A percentile compares a stretch with the other conserved stretches of the same genome.
Conservation (phyloP, 148 eudicot species). For the Chenopodium album region DNA sequence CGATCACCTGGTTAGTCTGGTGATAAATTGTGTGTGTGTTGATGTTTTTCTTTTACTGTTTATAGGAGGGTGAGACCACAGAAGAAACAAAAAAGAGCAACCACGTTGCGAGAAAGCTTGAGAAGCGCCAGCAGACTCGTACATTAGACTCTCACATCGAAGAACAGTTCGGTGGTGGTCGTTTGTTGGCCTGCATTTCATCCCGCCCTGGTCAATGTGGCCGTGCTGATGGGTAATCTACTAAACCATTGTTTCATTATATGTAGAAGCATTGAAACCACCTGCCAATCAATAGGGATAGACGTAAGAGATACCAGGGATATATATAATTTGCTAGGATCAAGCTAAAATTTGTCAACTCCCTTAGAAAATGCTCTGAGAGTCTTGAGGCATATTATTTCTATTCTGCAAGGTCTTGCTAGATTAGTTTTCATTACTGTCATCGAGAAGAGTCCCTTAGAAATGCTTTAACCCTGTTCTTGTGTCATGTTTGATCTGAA, state of each 20-base stretch:
- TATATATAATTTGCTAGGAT: too few species aligned
- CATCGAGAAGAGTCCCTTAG: too few species aligned
- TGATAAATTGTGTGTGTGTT: too few species aligned
- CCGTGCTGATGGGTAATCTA: conserved; percentile 63
- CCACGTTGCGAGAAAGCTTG: conserved; percentile 57
- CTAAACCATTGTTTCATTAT: too few species aligned
- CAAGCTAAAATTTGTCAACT: too few species aligned
- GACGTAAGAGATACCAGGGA: too few species aligned
- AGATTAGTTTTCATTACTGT: too few species aligned
- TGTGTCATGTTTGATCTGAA: too few species aligned
- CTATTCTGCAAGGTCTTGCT: too few species aligned
- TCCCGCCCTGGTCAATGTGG: conserved; percentile 89
- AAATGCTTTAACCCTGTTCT: too few species aligned
- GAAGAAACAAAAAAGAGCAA: conserved; percentile 69
- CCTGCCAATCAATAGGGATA: background rate
- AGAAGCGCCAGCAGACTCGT: conserved; percentile 53
- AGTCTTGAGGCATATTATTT: too few species aligned
- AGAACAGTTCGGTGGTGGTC: conserved; percentile 70
- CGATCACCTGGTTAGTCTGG: background rate
- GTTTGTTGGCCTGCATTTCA: conserved; percentile 67
- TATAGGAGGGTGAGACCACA: conserved; percentile 50
- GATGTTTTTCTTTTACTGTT: background rate
- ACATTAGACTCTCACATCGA: conserved; percentile 59
- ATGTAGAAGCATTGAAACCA: background rate
- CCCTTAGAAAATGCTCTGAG: too few species aligned